phyloP scores from a whole-genome alignment of 192 early-diverging fungal species.

The Coemansia sp. region DNA sequence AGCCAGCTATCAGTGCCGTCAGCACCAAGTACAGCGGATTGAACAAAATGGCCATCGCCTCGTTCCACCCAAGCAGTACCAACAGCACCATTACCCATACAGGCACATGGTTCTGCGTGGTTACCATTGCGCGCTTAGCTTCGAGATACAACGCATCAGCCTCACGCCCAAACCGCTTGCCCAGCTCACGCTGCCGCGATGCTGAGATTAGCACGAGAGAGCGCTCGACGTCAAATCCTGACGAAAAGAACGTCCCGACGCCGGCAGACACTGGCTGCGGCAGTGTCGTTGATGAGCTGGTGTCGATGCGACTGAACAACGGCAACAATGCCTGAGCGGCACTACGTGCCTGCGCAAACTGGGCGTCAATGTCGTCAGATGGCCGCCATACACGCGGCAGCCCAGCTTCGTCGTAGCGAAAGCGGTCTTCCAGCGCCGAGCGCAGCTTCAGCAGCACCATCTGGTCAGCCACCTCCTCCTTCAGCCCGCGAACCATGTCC shows the following conservation, averaged over 20 bases:
- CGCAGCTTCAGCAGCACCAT: conserved; percentile 80
- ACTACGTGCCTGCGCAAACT: conserved; percentile 74
- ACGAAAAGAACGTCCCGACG: conserved; percentile 22
- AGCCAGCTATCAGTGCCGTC: conserved; percentile 57
- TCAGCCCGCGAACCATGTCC: conserved; percentile 65
- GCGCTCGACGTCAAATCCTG: conserved; percentile 62
- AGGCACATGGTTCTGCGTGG: conserved; percentile 83
- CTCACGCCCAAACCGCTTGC: conserved; percentile 81
- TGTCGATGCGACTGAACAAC: conserved; percentile 74
- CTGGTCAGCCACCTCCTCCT: conserved; percentile 81
- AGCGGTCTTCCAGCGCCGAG: conserved; percentile 81
- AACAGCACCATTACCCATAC: conserved; percentile 79
- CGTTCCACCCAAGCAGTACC: conserved; percentile 93
- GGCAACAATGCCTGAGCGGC: conserved; percentile 65
- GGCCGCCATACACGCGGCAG: conserved; percentile 94
- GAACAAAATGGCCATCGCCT: conserved; percentile 79
- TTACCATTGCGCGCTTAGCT: conserved; percentile 92
- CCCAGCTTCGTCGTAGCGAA: conserved; percentile 92
- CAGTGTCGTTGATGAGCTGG: conserved; percentile 13
- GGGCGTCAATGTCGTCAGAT: conserved; percentile 89
- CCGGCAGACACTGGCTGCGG: not conserved
- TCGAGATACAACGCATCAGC: conserved; percentile 91
- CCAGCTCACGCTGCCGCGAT: conserved; percentile 66
- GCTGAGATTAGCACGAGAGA: conserved; percentile 64
- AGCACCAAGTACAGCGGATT: conserved; percentile 84